Evolutionary conservation across 768 basidiomycete genomes (phyloP).

Genomic region (Suillus alpinus): DNA sequence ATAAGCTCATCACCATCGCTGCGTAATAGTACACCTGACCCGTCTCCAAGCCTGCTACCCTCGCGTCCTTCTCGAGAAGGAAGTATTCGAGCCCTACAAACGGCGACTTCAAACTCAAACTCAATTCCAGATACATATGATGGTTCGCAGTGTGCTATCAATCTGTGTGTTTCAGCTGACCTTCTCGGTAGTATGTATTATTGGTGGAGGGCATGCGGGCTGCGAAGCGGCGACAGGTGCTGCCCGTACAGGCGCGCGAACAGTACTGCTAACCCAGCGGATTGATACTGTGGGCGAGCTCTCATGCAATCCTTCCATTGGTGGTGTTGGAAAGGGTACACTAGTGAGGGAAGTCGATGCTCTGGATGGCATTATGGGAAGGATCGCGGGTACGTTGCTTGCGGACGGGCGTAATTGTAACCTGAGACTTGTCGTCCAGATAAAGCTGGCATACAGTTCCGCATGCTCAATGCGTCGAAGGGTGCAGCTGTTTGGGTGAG

Average conservation of each 20-base stretch:
- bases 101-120: neutral
- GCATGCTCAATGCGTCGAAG: slow-evolving; percentile 79
- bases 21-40: too few relatives aligned
- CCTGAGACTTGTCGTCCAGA: slow-evolving; percentile 44
- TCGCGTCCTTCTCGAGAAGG: neutral
- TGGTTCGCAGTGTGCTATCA: slow-evolving; percentile 14
- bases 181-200: slow-evolving; percentile 66
- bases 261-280: slow-evolving; percentile 78
- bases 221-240: slow-evolving; percentile 89
- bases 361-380: slow-evolving; percentile 82
- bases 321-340: slow-evolving; percentile 90
- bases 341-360: slow-evolving; percentile 91
- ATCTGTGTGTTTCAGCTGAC: slow-evolving; percentile 34
- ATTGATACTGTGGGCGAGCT: slow-evolving; percentile 78
- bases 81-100: neutral
- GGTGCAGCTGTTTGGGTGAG: slow-evolving; percentile 88
- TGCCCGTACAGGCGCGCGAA: slow-evolving; percentile 79
- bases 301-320: slow-evolving; percentile 91
- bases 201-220: slow-evolving; percentile 92
- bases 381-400: slow-evolving; percentile 61
- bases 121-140: slow-evolving; percentile 18
- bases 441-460: slow-evolving; percentile 86
- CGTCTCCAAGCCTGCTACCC: neutral
- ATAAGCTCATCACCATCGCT: neutral
- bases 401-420: neutral